phyloP scores from a whole-genome alignment of 768 basidiomycete genomes.

The Lepiota brunneoincarnata region DNA sequence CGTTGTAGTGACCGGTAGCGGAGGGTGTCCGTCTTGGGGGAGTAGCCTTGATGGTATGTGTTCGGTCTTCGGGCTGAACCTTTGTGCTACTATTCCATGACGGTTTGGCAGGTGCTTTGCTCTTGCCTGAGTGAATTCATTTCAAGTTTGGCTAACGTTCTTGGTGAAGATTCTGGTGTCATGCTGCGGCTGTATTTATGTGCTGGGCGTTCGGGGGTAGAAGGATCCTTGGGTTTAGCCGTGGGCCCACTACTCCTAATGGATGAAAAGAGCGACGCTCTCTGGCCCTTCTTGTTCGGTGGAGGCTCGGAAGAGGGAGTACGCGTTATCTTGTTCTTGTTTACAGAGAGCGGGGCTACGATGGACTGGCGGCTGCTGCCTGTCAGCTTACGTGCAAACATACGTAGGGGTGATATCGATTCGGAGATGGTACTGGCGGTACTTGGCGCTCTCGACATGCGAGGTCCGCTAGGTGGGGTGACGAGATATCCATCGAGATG shows the following conservation, averaged over 20 bases:
- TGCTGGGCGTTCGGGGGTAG: constrained; percentile 53
- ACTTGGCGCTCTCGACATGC: constrained; percentile 42
- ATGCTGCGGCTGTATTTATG: constrained; percentile 73
- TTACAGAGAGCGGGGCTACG: constrained; percentile 26
- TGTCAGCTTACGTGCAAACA: constrained; percentile 70
- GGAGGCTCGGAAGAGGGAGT: constrained; percentile 55
- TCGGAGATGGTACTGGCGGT: constrained; percentile 59
- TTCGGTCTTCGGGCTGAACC: constrained; percentile 53
- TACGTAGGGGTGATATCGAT: constrained; percentile 80
- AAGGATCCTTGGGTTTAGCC: constrained; percentile 28
- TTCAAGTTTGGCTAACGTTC: constrained; percentile 32
- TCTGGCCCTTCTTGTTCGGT: constrained; percentile 48
- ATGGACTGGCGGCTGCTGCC: constrained; percentile 35
- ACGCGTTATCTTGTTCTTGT: constrained; percentile 43
- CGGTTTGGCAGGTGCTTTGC: constrained; percentile 34
- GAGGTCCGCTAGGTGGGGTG: constrained; percentile 56
- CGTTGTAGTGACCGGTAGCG: constrained; percentile 38
- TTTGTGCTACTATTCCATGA: constrained; percentile 83
- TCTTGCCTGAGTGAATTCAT: background rate
- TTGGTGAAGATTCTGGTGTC: constrained; percentile 68
- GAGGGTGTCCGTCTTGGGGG: constrained; percentile 53
- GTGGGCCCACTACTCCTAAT: constrained; percentile 42
- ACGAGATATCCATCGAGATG: constrained; percentile 47
- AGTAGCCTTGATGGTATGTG: constrained; percentile 43
- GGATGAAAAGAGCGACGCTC: constrained; percentile 59